Evolutionary conservation across 202 grass and related monocot genomes (phyloP).

Genomic region (Hordeum pubiflorum): DNA sequence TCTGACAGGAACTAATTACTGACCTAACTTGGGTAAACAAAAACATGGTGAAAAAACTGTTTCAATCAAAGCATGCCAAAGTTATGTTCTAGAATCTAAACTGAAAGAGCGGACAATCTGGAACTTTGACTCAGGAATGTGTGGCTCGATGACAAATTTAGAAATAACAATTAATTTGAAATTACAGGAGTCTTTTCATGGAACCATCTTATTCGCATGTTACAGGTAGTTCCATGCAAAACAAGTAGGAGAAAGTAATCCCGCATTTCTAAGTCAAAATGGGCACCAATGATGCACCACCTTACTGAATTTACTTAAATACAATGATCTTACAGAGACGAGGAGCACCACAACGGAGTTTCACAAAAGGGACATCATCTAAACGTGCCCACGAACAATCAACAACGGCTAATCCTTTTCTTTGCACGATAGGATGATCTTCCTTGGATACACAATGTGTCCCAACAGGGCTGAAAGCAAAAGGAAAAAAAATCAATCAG

Average conservation of each 20-base stretch:
- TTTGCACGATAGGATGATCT: slow-evolving; percentile 65
- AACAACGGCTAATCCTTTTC: slow-evolving; percentile 90
- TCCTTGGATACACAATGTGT: slow-evolving; percentile 91
- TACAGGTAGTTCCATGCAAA: background rate
- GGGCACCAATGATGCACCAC: background rate
- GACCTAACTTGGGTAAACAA: background rate
- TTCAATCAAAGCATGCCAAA: background rate
- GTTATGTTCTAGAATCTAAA: background rate
- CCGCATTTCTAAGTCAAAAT: background rate
- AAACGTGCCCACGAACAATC: slow-evolving; percentile 95
- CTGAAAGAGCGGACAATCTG: background rate
- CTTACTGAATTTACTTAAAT: background rate
- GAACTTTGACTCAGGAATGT: background rate
- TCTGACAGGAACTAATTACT: background rate
- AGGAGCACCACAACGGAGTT: slow-evolving; percentile 89
- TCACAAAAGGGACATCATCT: slow-evolving; percentile 87
- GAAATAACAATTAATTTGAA: background rate
- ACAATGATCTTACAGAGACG: slow-evolving; percentile 66
- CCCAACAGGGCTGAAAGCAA: slow-evolving; percentile 72
- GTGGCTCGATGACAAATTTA: background rate
- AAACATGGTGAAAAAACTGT: background rate
- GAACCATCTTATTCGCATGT: background rate
- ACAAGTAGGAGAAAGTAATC: background rate
- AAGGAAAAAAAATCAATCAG: background rate
- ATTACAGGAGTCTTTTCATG: background rate